Evolutionary conservation across 768 basidiomycete genomes (phyloP).

Genomic region (Boletus huronensis): DNA sequence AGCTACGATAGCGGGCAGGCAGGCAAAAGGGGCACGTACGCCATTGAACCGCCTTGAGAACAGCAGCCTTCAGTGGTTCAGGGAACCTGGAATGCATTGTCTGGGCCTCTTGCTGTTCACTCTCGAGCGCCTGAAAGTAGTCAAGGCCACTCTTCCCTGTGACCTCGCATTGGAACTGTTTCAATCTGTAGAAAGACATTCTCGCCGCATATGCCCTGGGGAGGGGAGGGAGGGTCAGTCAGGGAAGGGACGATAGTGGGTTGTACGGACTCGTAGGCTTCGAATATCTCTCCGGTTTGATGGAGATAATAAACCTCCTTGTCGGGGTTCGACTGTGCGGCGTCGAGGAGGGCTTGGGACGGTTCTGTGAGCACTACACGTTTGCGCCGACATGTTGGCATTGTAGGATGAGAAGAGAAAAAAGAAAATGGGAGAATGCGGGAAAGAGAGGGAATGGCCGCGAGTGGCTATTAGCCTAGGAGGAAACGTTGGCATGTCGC

Average conservation of each 20-base stretch:
- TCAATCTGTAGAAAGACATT: slow-evolving; percentile 91
- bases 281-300: slow-evolving; percentile 96
- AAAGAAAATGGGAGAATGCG: slow-evolving; percentile 48
- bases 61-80: slow-evolving; percentile 85
- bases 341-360: slow-evolving; percentile 63
- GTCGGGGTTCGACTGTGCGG: slow-evolving; percentile 58
- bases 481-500: slow-evolving; percentile 48
- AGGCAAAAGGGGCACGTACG: slow-evolving; percentile 58
- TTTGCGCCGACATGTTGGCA: slow-evolving; percentile 89
- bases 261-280: slow-evolving; percentile 82
- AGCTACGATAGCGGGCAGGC: slow-evolving; percentile 11
- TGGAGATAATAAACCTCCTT: slow-evolving; percentile 87
- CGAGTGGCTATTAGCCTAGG: slow-evolving; percentile 56
- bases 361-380: slow-evolving; percentile 86
- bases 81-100: slow-evolving; percentile 91
- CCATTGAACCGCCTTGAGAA: slow-evolving; percentile 93
- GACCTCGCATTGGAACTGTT: slow-evolving; percentile 96
- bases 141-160: slow-evolving; percentile 91
- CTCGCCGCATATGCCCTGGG: slow-evolving; percentile 77
- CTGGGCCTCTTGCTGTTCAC: slow-evolving; percentile 85
- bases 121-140: slow-evolving; percentile 92
- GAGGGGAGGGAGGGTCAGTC: slow-evolving; percentile 15
- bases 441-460: slow-evolving; percentile 55
- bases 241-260: slow-evolving; percentile 21
- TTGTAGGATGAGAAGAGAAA: slow-evolving; percentile 45